Percentiles rank a stretch among this genome's conserved stretches.
These are phyloP conservation scores for Fusarium metavorans DNA, from an alignment of 2,329 filamentous ascomycete species.

Conservation along the genomic window DNA sequence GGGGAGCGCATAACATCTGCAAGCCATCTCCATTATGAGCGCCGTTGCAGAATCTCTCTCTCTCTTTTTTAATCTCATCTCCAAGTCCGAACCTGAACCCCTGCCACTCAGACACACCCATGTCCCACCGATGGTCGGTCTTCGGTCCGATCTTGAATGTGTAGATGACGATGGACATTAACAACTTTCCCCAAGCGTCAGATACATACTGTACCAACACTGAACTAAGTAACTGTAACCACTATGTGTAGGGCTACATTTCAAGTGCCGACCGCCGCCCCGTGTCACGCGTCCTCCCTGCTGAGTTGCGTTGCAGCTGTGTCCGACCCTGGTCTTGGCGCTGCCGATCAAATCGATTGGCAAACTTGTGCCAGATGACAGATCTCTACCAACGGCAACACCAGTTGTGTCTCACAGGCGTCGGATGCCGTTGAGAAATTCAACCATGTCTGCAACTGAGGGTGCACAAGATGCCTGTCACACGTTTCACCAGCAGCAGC, in stretches of 20 bases:
- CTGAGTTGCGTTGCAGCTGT: neutral
- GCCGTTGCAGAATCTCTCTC: neutral
- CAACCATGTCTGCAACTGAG: neutral
- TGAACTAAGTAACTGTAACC: neutral
- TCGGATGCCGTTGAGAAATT: neutral
- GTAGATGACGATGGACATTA: slow-evolving; percentile 30
- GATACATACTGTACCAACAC: neutral
- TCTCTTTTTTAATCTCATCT: neutral
- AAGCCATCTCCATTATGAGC: neutral
- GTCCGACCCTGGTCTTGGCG: neutral
- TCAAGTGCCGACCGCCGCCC: neutral
- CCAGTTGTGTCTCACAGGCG: neutral
- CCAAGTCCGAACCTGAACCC: neutral
- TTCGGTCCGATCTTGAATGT: slow-evolving; percentile 34
- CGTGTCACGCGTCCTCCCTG: neutral
- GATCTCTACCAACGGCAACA: neutral
- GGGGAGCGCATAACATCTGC: neutral
- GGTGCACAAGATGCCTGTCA: neutral
- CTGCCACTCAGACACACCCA: slow-evolving; percentile 3
- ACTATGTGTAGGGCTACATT: neutral
- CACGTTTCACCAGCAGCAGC: neutral
- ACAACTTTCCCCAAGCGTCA: slow-evolving; percentile 5
- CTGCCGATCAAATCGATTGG: neutral
- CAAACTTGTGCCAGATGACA: neutral
- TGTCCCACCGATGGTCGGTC: slow-evolving; percentile 16